Evolutionary conservation across 805 yeast genomes (phyloP), one percentile per base, ranked within the genome.

Genomic region (Ogataea zsoltii): DNA sequence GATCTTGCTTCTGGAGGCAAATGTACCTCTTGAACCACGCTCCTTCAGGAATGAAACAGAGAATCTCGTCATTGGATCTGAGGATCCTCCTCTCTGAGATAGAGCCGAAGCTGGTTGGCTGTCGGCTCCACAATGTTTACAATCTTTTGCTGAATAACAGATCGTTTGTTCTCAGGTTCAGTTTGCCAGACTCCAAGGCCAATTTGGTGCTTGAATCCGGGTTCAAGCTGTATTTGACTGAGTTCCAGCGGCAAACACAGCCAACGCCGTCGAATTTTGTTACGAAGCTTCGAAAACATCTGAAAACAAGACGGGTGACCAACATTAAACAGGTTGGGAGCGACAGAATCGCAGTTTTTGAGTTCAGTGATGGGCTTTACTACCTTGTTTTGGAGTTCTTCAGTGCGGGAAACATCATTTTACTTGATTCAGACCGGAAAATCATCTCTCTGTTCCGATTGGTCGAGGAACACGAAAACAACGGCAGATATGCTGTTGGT

Each of bases 351-450:
- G 70, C 88, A 35, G 96, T 90, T 0, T 65, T 92, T 36, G 82
- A 88, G 49, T 92, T 92, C 66, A 82, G 91, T 36, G 96, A 88
- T 57, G 96, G 96, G 2, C 57, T 79, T 42, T 82, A 69, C 58
- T 84, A 86, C 55, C 68, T 92, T 52, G 96, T 88, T 0, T 66
- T 92, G 42, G 99, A 92, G 65, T 92, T 92, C 58, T 92, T 91
- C 69, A 87, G 97, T 61, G 97, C 97, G 2, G 99, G 99, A 21
- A 92, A 92, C 61, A 79, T 92, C 44, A 70, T 92, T 15, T 71
- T 92, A 16, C 71, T 92, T 50, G 95, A 92, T 63, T 75, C 79
- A 23, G 76, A 83, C 16, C 65, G 72, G 48, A 82, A 77, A 55
- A 89, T 91, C 41, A 55, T 90, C 57, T 72, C 92, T 0, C 67